A percentile compares a stretch with the other conserved stretches of the same genome.
Evolutionary conservation across 352 stramenopile genomes (phyloP).

Genomic region (Blastocystis sp.): DNA sequence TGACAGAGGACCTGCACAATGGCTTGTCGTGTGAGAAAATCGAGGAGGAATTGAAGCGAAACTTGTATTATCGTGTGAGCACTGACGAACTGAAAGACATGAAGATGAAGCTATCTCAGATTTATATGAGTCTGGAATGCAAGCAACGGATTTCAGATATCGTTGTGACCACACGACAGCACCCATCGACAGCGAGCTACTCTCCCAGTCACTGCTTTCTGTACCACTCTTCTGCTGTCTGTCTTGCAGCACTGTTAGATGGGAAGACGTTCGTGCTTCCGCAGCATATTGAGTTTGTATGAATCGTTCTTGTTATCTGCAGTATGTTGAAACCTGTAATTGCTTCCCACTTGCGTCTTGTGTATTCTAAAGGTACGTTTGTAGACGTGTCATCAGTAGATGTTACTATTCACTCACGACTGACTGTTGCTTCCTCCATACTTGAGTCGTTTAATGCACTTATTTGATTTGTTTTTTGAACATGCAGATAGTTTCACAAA

Average conservation of each 20-base stretch:
- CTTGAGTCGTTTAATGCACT: conserved; percentile 28
- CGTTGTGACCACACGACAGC: conserved; percentile 16
- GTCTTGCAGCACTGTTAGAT: conserved; percentile 14
- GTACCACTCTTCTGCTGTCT: not conserved
- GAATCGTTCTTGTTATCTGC: not conserved
- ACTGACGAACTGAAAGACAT: conserved; percentile 34
- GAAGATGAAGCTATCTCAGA: not conserved
- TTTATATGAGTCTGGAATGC: conserved; percentile 37
- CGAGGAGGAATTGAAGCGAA: conserved; percentile 57
- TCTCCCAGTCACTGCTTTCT: not conserved
- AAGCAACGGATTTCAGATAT: conserved; percentile 4
- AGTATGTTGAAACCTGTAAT: conserved; percentile 15
- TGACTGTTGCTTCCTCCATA: not conserved
- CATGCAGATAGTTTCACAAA: not conserved
- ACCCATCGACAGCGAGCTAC: not conserved
- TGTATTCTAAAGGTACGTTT: not conserved
- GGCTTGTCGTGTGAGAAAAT: conserved; percentile 24
- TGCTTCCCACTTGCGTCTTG: not conserved
- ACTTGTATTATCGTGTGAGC: conserved; percentile 49
- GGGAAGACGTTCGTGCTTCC: conserved; percentile 46
- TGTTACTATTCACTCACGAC: not conserved
- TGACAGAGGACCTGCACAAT: conserved; percentile 38
- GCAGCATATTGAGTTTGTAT: conserved; percentile 15
- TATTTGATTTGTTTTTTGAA: conserved; percentile 21
- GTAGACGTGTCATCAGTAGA: not conserved